Evolutionary conservation across 192 early-diverging fungal genomes (phyloP).

Genomic region (Helicostylum pulchrum): DNA sequence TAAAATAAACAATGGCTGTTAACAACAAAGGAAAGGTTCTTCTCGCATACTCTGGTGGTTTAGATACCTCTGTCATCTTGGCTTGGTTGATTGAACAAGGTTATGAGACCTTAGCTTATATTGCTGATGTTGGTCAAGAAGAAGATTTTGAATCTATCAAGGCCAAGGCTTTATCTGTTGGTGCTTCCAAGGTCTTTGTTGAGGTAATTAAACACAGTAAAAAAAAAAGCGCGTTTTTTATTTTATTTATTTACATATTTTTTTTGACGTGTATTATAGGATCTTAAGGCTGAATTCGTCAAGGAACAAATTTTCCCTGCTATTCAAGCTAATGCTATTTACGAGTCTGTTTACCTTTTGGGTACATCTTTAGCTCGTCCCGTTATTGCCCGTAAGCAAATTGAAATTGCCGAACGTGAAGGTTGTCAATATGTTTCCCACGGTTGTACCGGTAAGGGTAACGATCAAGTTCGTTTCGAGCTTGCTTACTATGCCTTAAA

Average conservation of each 20-base stretch:
- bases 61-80: slow-evolving; percentile 99
- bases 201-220: slow-evolving; percentile 54
- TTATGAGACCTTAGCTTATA: slow-evolving; percentile 95
- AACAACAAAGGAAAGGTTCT: slow-evolving; percentile 81
- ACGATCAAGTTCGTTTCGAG: slow-evolving; percentile 99
- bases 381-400: slow-evolving; percentile 86
- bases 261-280: slow-evolving; percentile 54
- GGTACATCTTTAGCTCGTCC: slow-evolving; percentile 98
- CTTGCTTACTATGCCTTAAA: slow-evolving; percentile 96
- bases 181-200: slow-evolving; percentile 92
- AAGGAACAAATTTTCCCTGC: slow-evolving; percentile 90
- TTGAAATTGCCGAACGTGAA: slow-evolving; percentile 90
- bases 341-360: slow-evolving; percentile 94
- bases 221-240: background rate
- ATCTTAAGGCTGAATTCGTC: slow-evolving; percentile 91
- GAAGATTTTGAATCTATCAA: slow-evolving; percentile 96
- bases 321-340: slow-evolving; percentile 92
- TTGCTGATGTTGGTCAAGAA: slow-evolving; percentile 98
- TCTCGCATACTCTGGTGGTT: slow-evolving; percentile 95
- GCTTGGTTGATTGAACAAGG: slow-evolving; percentile 98
- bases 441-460: slow-evolving; percentile 99
- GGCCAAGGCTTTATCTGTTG: slow-evolving; percentile 88
- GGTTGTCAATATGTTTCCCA: slow-evolving; percentile 97
- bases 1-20: slow-evolving; percentile 38
- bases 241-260: background rate